phyloP scores from a whole-genome alignment of 163 green algal genomes.

The Trebouxiophyceae sp. region DNA sequence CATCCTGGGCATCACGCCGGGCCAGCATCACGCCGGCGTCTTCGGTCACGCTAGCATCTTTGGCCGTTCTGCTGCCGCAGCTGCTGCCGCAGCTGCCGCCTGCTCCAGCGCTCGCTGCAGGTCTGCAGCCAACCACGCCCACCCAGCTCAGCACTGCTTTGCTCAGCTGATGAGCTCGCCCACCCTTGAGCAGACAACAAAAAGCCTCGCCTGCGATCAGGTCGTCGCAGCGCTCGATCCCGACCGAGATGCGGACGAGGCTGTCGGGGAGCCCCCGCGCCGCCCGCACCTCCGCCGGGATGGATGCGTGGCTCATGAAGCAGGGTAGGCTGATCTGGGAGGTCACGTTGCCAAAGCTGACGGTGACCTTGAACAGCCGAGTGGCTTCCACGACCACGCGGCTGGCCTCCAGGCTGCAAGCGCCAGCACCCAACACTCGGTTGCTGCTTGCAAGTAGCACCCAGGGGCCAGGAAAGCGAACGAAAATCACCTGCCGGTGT shows the following conservation, averaged over 20 bases:
- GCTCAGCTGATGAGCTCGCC: too few species aligned
- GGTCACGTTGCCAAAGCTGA: constrained; percentile 88
- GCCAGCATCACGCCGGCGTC: too few species aligned
- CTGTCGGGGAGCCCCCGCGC: constrained; percentile 89
- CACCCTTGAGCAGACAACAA: too few species aligned
- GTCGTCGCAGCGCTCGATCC: constrained; percentile 86
- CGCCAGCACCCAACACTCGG: not conserved
- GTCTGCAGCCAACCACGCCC: too few species aligned
- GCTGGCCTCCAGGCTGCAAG: constrained; percentile 39
- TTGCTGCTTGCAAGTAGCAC: not conserved
- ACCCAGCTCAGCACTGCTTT: too few species aligned
- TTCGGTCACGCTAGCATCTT: too few species aligned
- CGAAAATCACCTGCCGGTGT: constrained; percentile 38
- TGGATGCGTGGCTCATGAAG: constrained; percentile 97
- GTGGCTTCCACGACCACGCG: constrained; percentile 78
- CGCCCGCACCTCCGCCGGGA: constrained; percentile 77
- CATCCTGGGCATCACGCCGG: too few species aligned
- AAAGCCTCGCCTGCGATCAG: constrained; percentile 39
- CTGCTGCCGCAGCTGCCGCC: too few species aligned
- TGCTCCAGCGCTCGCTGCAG: not conserved
- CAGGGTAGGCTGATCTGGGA: constrained; percentile 92
- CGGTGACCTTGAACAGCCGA: constrained; percentile 88
- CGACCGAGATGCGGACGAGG: constrained; percentile 84
- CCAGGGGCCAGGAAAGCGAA: not conserved
- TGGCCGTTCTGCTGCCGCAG: too few species aligned